Percentiles rank a stretch among this genome's conserved stretches.
phyloP scores from a whole-genome alignment of 2,329 filamentous ascomycete genomes.

The Sporothrix curviconia region DNA sequence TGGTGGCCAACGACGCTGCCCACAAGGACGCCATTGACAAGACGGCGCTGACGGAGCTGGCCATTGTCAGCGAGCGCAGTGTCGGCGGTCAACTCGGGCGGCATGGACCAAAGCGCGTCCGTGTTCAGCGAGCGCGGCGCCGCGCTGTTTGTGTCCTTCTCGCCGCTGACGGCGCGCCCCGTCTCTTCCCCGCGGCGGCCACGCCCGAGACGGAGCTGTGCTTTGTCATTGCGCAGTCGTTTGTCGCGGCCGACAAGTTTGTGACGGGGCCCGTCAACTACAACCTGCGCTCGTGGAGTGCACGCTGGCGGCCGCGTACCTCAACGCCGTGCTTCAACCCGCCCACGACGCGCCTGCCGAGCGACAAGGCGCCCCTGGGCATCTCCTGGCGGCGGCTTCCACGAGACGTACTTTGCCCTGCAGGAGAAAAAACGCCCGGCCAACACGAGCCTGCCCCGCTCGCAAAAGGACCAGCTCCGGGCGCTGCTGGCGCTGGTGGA shows the following conservation, averaged over 20 bases:
- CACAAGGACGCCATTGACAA: slow-evolving; percentile 71
- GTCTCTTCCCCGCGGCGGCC: slow-evolving; percentile 75
- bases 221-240: slow-evolving; percentile 91
- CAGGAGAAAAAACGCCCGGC: slow-evolving; percentile 39
- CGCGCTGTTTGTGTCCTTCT: slow-evolving; percentile 85
- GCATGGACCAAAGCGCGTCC: slow-evolving; percentile 96
- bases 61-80: slow-evolving; percentile 86
- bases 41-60: slow-evolving; percentile 83
- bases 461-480: slow-evolving; percentile 58
- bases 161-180: slow-evolving; percentile 70
- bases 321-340: slow-evolving; percentile 53
- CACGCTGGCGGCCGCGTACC: slow-evolving; percentile 71
- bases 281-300: slow-evolving; percentile 93
- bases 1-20: slow-evolving; percentile 63
- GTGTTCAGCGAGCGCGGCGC: slow-evolving; percentile 84
- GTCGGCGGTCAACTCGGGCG: slow-evolving; percentile 96
- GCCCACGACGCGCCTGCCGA: slow-evolving; percentile 54
- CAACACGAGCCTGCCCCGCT: slow-evolving; percentile 21
- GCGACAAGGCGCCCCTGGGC: slow-evolving; percentile 75
- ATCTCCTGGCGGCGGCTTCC: slow-evolving; percentile 80
- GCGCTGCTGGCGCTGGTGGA: slow-evolving; percentile 64
- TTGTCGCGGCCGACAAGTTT: slow-evolving; percentile 90
- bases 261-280: slow-evolving; percentile 91
- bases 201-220: slow-evolving; percentile 65
- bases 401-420: slow-evolving; percentile 67